Evolutionary conservation across 1,284 basidiomycete genomes (phyloP).

Genomic region (Stereum hirsutum): DNA sequence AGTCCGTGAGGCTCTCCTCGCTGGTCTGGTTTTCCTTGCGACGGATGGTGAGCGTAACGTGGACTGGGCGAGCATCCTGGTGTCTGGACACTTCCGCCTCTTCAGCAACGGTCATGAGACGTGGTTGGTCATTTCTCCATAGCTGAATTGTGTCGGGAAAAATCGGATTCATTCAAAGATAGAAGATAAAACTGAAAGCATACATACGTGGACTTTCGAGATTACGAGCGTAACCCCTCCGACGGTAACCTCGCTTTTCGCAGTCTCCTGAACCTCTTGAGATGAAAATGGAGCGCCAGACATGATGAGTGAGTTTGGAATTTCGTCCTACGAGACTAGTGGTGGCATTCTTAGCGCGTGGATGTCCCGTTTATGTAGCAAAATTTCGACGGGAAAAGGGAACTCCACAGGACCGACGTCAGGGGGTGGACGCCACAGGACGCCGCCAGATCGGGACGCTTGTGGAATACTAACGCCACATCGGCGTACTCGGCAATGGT

Average conservation of each 20-base stretch:
- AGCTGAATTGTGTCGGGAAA: no score
- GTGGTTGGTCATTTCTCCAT: slow-evolving; percentile 8
- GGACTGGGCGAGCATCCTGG: background rate
- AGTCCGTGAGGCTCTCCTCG: slow-evolving; percentile 5
- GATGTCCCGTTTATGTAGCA: no score
- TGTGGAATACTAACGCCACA: no score
- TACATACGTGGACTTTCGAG: slow-evolving; percentile 6
- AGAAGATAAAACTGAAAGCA: background rate
- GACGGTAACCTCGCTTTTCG: slow-evolving; percentile 5
- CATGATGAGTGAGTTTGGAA: background rate
- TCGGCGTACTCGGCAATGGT: no score
- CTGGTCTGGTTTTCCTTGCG: background rate
- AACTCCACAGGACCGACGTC: no score
- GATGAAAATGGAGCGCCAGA: background rate
- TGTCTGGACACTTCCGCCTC: background rate
- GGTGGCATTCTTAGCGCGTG: no score
- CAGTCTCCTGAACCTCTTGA: slow-evolving; percentile 1
- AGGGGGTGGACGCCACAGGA: no score
- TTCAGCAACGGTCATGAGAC: background rate
- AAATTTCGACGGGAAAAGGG: no score
- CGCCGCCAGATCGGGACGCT: no score
- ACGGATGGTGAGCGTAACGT: slow-evolving; percentile 1
- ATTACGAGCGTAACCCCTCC: slow-evolving; percentile 6
- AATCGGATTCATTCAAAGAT: background rate
- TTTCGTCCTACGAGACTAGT: no score